Base-by-base conservation (phyloP, 1,139 yeast species). In the Kodamaea sp. region DNA sequence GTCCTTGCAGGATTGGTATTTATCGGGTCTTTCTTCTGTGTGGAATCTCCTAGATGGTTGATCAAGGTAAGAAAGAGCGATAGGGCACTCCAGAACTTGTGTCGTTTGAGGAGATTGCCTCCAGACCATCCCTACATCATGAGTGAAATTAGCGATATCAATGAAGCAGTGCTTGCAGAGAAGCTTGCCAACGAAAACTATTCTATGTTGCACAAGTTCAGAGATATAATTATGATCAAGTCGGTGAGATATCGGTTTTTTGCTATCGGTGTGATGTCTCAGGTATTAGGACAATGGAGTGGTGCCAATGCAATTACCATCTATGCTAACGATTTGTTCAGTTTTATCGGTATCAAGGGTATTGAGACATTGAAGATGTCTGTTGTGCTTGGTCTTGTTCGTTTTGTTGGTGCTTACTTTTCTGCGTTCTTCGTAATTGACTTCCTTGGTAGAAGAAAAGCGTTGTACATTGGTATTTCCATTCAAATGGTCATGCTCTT, bases 251-350 rank as follows among this genome's bases (percentile, higher is more conserved):
- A 72, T 48, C 61, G 77, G 48, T 70, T 80, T 50, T 53, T 73
- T 22, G 51, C 49, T 23, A 57, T 73, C 24, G 67, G 77, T 20
- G 53, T 68, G 24, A 53, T 62, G 37, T 60, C 76, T 7, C 80
- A 78, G 46, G 39, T 79, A 29, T 61, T 79, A 34, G 78, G 80
- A 31, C 84, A 79, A 57, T 76, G 82, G 76, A 64, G 78, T 34
- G 85, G 85, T 32, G 80, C 83, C 15, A 78, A 77, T 43, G 77
- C 83, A 2, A 41, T 53, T 25, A 51, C 57, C 19, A 50, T 51
- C 25, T 53, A 53, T 20, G 77, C 84, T 13, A 72, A 78, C 15
- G 76, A 75, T 42, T 64, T 79, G 39, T 77, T 79, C 50, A 63
- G 66, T 16, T 63, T 75, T 34, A 68, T 73, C 38, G 84, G 84